Evolutionary conservation across 2,329 filamentous ascomycete species (phyloP), one percentile per base, ranked within the genome.

Genomic region (Ophiostoma piceae): DNA sequence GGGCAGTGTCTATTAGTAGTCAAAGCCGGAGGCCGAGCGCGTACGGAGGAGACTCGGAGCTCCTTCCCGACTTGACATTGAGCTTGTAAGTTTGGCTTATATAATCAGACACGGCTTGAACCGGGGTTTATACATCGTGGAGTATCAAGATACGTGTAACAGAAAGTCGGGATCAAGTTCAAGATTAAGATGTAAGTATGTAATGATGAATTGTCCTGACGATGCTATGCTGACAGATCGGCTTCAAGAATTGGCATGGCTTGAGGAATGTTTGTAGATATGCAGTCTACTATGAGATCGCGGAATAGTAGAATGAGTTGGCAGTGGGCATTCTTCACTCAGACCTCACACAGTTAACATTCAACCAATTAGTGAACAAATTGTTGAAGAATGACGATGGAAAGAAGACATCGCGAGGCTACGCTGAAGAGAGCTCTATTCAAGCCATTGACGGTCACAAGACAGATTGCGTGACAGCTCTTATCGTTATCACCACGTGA

Each of bases 1-100:
- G 1, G 11, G 26, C 22, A 57, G 51, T 26, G 39, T 14, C 1
- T 41, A 14, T 14, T 41, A 35, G 11, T 41, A 2, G 14, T 47
- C 16, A 57, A 57, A 57, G 51, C 51, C 51, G 51, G 22, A 57
- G 26, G 51, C 51, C 51, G 51, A 57, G 51, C 51, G 39, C 47
- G 51, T 57, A 26, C 51, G 51, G 51, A 29, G 51, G 9, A 57
- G 51, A 57, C 22, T 57, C 51, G 51, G 51, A 57, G 51, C 51
- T 57, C 51, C n/a, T 57, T 57, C 51, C 51, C 12, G 11, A 12
- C 8, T 57, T 57, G 51, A 11, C n/a, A 54, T 26, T 57, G n/a
- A 26, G 22, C n/a, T 19, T 19, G 14, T 19, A 19, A 47, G 7
- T 47, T 3, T 16, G 43, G 43, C 19, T 47, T 47, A 47, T 1